A percentile compares a stretch with the other conserved stretches of the same genome.
Conservation (phyloP, 2,329 filamentous ascomycete species). For the Claviceps cyperi region DNA sequence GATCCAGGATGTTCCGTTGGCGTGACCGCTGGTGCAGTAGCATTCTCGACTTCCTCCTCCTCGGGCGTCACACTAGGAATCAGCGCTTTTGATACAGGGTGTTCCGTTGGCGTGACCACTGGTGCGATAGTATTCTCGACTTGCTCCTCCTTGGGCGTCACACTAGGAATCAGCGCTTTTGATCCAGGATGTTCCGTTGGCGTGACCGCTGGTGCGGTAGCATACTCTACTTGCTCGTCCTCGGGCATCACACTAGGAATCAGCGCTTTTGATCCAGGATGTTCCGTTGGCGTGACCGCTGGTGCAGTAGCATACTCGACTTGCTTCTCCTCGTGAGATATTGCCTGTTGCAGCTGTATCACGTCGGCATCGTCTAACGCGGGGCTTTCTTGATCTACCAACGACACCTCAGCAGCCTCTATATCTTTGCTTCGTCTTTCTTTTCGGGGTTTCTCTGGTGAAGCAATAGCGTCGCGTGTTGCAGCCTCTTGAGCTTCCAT, state of each 20-base stretch:
- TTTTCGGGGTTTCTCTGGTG: slow-evolving; percentile 15
- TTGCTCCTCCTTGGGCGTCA: slow-evolving; percentile 27
- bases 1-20: no score
- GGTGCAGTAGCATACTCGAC: no score
- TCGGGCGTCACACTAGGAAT: no score
- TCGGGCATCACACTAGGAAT: no score
- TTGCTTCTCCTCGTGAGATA: background rate
- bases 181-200: slow-evolving; percentile 7
- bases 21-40: no score
- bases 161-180: slow-evolving; percentile 16
- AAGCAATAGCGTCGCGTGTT: background rate
- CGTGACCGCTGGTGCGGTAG: background rate
- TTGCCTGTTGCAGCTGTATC: slow-evolving; percentile 2
- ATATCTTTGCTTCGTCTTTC: slow-evolving; percentile 9
- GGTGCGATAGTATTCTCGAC: background rate
- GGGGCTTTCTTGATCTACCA: slow-evolving; percentile 5
- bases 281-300: no score
- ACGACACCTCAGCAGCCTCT: slow-evolving; percentile 6
- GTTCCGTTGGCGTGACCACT: background rate
- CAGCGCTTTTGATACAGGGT: no score
- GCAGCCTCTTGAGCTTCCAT: slow-evolving; percentile 10
- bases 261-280: no score
- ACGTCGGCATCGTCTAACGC: slow-evolving; percentile 2
- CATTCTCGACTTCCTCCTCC: no score
- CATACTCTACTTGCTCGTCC: no score